Conservation (phyloP, 2,329 filamentous ascomycete species). For the Chrysosporium queenslandicum region DNA sequence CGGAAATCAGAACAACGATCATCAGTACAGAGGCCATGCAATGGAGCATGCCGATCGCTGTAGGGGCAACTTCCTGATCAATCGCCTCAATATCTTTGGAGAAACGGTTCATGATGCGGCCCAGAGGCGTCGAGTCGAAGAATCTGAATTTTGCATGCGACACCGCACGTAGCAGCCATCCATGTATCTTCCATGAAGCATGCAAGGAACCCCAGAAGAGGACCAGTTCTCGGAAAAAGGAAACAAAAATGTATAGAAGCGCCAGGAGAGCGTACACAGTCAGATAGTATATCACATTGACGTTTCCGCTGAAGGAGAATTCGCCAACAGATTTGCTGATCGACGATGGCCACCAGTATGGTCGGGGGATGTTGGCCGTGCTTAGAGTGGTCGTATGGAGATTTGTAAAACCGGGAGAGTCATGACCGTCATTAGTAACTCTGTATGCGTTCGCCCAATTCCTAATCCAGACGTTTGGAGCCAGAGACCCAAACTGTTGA, state of each 20-base stretch:
- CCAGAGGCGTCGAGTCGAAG: conserved; percentile 90
- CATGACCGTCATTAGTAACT: conserved; percentile 16
- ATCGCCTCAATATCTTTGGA: conserved; percentile 94
- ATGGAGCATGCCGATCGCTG: conserved; percentile 67
- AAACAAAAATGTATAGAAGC: conserved; percentile 64
- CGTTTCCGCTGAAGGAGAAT: conserved; percentile 37
- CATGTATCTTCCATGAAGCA: conserved; percentile 77
- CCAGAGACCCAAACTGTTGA: conserved; percentile 77
- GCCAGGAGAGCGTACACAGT: conserved; percentile 72
- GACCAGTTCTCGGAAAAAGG: conserved; percentile 72
- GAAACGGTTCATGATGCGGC: conserved; percentile 96
- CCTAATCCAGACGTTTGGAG: conserved; percentile 88
- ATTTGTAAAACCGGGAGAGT: conserved; percentile 24
- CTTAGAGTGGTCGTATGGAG: conserved; percentile 32
- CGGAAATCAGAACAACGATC: conserved; percentile 75
- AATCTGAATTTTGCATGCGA: conserved; percentile 92
- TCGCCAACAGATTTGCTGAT: conserved; percentile 22
- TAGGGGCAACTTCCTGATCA: conserved; percentile 89
- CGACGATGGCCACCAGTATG: conserved; percentile 24
- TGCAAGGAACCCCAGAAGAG: conserved; percentile 86
- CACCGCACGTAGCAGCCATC: conserved; percentile 64
- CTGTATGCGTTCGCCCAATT: conserved; percentile 90
- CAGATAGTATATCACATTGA: conserved; percentile 78
- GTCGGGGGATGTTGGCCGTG: conserved; percentile 28
- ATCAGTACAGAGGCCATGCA: conserved; percentile 63